A percentile compares a stretch with the other conserved stretches of the same genome.
phyloP scores from a whole-genome alignment of 306 rosid species.

The Senna tora region DNA sequence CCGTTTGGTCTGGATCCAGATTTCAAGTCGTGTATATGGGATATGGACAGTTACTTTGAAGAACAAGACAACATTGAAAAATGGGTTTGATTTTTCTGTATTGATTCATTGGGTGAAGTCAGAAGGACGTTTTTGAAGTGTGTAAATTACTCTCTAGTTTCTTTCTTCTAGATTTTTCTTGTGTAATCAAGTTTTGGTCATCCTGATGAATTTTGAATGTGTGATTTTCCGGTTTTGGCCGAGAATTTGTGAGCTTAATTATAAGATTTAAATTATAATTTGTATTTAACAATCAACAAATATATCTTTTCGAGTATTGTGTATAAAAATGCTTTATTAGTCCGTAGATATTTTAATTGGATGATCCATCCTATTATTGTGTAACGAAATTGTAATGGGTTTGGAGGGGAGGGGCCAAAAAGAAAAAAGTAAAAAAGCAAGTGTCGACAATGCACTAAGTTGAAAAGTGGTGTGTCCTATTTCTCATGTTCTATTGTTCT shows the following conservation, averaged over 20 bases:
- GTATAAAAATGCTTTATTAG: no score
- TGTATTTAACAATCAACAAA: no score
- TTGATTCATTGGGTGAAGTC: no score
- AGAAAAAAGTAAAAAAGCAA: no score
- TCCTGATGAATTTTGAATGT: constrained; percentile 1
- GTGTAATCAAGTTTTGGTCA: background rate
- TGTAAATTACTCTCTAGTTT: background rate
- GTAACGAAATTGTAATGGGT: background rate
- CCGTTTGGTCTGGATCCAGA: constrained; percentile 43
- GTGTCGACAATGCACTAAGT: background rate
- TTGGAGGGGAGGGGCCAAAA: constrained; percentile 4
- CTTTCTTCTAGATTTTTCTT: background rate
- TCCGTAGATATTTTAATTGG: no score
- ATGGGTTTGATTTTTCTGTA: background rate
- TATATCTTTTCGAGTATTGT: no score
- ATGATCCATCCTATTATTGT: no score
- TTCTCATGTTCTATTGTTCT: background rate
- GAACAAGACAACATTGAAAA: background rate
- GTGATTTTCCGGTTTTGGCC: constrained; percentile 12
- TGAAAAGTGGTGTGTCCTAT: background rate
- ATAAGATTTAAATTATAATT: no score
- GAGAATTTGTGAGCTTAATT: no score
- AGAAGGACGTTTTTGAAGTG: background rate
- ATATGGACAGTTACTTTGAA: constrained; percentile 55
- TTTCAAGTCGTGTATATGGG: constrained; percentile 67